Evolutionary conservation across 345 rosid genomes (phyloP), one percentile per base, ranked within the genome.

Genomic region (Gossypium turneri): DNA sequence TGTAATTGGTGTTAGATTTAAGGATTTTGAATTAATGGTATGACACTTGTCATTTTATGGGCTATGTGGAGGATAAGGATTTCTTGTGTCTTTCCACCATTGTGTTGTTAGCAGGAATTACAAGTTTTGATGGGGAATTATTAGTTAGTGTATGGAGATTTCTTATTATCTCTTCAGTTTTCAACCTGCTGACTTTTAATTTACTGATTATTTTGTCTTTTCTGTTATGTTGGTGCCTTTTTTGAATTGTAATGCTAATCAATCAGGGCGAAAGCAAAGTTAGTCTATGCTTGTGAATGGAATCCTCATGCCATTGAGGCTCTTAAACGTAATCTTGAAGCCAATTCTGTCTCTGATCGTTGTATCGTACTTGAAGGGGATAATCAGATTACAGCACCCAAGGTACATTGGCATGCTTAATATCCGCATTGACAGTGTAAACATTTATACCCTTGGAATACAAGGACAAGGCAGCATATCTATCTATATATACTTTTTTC

Each of bases 231-330:
- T 77, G 73, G 48, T 73, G 16, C 20, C 13, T 65, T 68, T 20
- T 60, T 60, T 45, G 19, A 22, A 50, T 61, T 24, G 56, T 22
- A 19, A 45, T 76, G 66, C 41, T 48, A 47, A 9, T 76, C 81
- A 67, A 79, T 77, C 78, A 94, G 98, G 90, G 97, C 97, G 73
- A 86, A 86, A 80, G 98, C 97, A 75, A 89, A 82, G 80, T 60
- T 86, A 66, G 97, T 90, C 56, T 92, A 86, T 88, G 94, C 98
- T 80, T 90, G 97, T 80, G 98, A 94, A 79, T 92, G 98, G 98
- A 94, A 94, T 82, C 91, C 85, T 24, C 89, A 86, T 86, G 97
- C 97, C 66, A 78, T 90, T 75, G 92, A 88, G 84, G 98, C 98
- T 1, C 94, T 94, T 56, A 79, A 79, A 67, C 86, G 61, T 59